Conservation (phyloP, 73 alveolate species). For the Paramecium pentaurelia region DNA sequence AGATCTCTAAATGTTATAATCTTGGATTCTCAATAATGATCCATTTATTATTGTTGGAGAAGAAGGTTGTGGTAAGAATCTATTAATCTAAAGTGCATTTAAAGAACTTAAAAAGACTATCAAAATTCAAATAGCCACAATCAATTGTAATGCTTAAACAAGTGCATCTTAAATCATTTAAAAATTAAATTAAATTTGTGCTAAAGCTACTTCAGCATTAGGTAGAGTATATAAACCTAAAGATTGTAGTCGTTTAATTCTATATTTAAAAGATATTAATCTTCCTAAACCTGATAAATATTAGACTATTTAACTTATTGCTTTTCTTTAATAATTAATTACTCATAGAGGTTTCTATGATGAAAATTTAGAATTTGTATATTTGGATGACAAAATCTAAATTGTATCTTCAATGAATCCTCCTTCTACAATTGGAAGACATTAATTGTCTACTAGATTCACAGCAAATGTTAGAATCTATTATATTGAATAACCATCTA, state of each 20-base stretch:
- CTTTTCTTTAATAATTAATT: conserved; percentile 97
- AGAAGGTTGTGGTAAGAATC: conserved; percentile 99
- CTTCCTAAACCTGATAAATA: conserved; percentile 99
- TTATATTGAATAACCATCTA: conserved; percentile 94
- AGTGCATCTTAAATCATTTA: conserved; percentile 87
- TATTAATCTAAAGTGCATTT: conserved; percentile 90
- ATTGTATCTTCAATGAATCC: conserved; percentile 99
- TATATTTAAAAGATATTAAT: conserved; percentile 98
- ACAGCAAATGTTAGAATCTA: conserved; percentile 99
- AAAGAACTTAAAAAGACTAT: conserved; percentile 70
- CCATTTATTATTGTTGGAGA: conserved; percentile 99
- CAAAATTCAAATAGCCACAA: conserved; percentile 86
- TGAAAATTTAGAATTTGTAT: conserved; percentile 98
- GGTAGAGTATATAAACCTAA: conserved; percentile 97
- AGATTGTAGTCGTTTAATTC: conserved; percentile 90
- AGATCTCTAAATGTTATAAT: conserved; percentile 70
- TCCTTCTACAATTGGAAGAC: conserved; percentile 98
- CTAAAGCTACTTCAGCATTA: conserved; percentile 83
- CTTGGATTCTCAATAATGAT: conserved; percentile 94
- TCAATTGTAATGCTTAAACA: conserved; percentile 75
- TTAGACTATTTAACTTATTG: conserved; percentile 97
- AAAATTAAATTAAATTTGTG: conserved; percentile 97
- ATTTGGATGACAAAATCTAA: conserved; percentile 93
- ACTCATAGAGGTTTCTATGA: conserved; percentile 99
- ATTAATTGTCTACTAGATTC: conserved; percentile 97